phyloP scores from a whole-genome alignment of 305 asterid species.

The Fraxinus xanthoxyloides region DNA sequence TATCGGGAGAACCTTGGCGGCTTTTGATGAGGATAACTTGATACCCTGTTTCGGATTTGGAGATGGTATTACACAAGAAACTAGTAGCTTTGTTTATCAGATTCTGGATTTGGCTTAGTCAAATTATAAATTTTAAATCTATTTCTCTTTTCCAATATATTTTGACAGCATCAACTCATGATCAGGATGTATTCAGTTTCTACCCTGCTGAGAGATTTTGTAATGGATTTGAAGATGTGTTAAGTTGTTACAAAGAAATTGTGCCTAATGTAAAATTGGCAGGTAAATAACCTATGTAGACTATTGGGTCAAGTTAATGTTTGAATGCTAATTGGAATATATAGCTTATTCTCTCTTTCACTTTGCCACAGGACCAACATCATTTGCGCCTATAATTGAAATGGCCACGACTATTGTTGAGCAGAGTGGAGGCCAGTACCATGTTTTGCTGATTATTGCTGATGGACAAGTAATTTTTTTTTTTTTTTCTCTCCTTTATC shows the following conservation, averaged over 20 bases:
- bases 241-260: slow-evolving; percentile 48
- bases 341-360: background rate
- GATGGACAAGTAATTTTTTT: slow-evolving; percentile 51
- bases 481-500: background rate
- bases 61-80: slow-evolving; percentile 57
- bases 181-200: slow-evolving; percentile 56
- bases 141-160: background rate
- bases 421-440: slow-evolving; percentile 58
- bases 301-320: too few relatives aligned
- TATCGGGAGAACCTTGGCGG: slow-evolving; percentile 57
- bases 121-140: too few relatives aligned
- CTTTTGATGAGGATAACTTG: slow-evolving; percentile 66
- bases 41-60: slow-evolving; percentile 73
- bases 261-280: slow-evolving; percentile 49
- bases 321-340: background rate
- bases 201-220: slow-evolving; percentile 52
- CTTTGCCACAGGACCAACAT: slow-evolving; percentile 48
- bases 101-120: too few relatives aligned
- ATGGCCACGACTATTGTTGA: slow-evolving; percentile 60
- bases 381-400: slow-evolving; percentile 58
- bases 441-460: slow-evolving; percentile 54
- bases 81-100: too few relatives aligned
- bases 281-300: too few relatives aligned
- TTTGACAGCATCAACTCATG: slow-evolving; percentile 55
- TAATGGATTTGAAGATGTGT: slow-evolving; percentile 58